phyloP scores from a whole-genome alignment of 2,329 filamentous ascomycete species.

The Pseudovirgaria hyperparasitica region DNA sequence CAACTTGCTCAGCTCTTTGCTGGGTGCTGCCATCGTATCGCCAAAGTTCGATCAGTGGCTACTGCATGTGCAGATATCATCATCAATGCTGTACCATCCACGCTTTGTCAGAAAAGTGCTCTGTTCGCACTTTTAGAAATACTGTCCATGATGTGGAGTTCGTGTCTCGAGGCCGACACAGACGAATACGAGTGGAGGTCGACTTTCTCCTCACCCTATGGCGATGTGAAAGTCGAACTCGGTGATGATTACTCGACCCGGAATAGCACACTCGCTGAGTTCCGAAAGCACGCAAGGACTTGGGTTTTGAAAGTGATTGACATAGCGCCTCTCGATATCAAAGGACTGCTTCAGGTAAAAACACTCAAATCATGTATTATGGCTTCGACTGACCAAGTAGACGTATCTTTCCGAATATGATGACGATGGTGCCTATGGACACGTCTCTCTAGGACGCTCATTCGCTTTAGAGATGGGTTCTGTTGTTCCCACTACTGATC shows the following conservation, averaged over 20 bases:
- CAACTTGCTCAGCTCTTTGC: constrained; percentile 79
- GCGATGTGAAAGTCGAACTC: constrained; percentile 73
- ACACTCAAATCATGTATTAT: neutral
- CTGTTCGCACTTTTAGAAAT: constrained; percentile 88
- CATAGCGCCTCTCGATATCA: constrained; percentile 82
- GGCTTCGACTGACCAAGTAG: constrained; percentile 26
- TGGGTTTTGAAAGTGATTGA: constrained; percentile 77
- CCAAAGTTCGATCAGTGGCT: constrained; percentile 80
- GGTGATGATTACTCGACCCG: constrained; percentile 85
- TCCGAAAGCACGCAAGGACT: constrained; percentile 61
- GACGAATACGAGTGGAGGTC: constrained; percentile 85
- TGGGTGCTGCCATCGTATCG: constrained; percentile 85
- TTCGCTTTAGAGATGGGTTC: constrained; percentile 91
- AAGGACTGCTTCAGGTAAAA: constrained; percentile 62
- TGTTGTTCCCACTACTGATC: constrained; percentile 72
- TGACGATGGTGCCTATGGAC: constrained; percentile 80
- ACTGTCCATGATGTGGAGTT: constrained; percentile 86
- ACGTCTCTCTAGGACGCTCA: constrained; percentile 82
- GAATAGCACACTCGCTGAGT: constrained; percentile 61
- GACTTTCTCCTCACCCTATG: constrained; percentile 63
- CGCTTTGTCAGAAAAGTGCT: constrained; percentile 78
- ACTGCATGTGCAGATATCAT: constrained; percentile 74
- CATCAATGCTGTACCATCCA: constrained; percentile 72
- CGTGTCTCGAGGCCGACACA: constrained; percentile 86
- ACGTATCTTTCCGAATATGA: constrained; percentile 94